These are phyloP conservation scores for Aspergillus niger DNA, from an alignment of 2,329 filamentous ascomycete genomes.

Conservation along the genomic window DNA sequence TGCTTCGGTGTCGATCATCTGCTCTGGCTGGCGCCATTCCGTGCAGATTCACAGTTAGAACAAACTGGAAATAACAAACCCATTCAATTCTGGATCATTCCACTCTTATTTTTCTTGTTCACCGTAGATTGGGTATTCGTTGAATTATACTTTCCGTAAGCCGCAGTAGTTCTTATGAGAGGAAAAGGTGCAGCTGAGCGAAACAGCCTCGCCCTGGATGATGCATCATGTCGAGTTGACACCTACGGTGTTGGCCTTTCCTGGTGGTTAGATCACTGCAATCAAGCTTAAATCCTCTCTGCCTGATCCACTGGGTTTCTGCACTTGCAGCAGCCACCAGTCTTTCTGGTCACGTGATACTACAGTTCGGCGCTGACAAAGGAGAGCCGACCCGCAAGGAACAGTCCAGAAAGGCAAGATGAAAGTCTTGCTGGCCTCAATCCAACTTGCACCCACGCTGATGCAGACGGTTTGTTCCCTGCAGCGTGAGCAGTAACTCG, in stretches of 20 bases:
- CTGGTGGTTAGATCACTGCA: background rate
- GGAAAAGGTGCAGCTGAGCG: background rate
- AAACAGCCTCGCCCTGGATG: background rate
- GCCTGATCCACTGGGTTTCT: background rate
- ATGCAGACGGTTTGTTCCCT: conserved; percentile 19
- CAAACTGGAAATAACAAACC: background rate
- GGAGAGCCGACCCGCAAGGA: conserved; percentile 1
- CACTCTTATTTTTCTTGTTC: background rate
- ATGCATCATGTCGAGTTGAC: background rate
- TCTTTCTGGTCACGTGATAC: background rate
- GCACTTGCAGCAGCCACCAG: background rate
- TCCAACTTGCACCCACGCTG: conserved; percentile 5
- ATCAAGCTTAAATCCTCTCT: conserved; percentile 1
- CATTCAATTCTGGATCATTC: conserved; percentile 5
- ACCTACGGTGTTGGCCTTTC: background rate
- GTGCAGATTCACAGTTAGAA: background rate
- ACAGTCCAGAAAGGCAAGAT: background rate
- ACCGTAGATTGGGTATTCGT: background rate
- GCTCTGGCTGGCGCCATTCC: background rate
- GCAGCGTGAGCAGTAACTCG: conserved; percentile 22
- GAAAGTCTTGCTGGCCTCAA: background rate
- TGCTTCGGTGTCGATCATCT: background rate
- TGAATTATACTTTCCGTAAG: background rate
- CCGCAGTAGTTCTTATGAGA: background rate
- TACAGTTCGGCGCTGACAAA: background rate